phyloP scores from a whole-genome alignment of 2,329 filamentous ascomycete species.

The Aureobasidium namibiae region DNA sequence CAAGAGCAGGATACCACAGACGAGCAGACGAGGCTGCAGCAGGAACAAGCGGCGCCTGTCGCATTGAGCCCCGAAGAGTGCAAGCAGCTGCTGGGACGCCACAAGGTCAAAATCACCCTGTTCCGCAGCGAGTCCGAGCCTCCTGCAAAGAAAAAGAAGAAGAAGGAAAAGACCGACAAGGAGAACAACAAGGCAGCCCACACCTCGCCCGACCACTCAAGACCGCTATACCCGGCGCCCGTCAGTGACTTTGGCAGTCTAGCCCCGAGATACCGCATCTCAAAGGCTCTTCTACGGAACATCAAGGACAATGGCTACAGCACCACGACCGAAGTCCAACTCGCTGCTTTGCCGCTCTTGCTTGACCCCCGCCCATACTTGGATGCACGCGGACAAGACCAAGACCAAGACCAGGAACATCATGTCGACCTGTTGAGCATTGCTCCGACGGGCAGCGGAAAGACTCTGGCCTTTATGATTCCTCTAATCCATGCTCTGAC shows the following conservation, averaged over 20 bases:
- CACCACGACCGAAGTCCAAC: slow-evolving; percentile 86
- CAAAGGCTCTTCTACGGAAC: slow-evolving; percentile 66
- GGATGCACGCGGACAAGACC: slow-evolving; percentile 32
- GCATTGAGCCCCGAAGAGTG: slow-evolving; percentile 61
- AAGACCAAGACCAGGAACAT: slow-evolving; percentile 20
- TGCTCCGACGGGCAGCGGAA: slow-evolving; percentile 91
- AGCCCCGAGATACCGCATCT: slow-evolving; percentile 62
- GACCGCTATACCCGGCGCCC: slow-evolving; percentile 70
- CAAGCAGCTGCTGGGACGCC: slow-evolving; percentile 64
- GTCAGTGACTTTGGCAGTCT: slow-evolving; percentile 70
- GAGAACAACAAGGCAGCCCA: slow-evolving; percentile 29
- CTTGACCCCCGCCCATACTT: slow-evolving; percentile 32
- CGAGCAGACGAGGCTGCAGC: slow-evolving; percentile 10
- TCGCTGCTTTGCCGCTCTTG: slow-evolving; percentile 74
- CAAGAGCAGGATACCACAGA: not conserved
- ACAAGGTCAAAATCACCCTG: slow-evolving; percentile 77
- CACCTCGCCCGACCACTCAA: slow-evolving; percentile 35
- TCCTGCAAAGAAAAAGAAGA: slow-evolving; percentile 17
- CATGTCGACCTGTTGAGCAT: slow-evolving; percentile 71
- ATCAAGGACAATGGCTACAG: slow-evolving; percentile 76
- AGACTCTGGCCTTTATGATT: slow-evolving; percentile 88
- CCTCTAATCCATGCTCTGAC: slow-evolving; percentile 69
- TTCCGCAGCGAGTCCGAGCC: slow-evolving; percentile 38
- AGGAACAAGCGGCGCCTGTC: slow-evolving; percentile 8
- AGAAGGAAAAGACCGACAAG: slow-evolving; percentile 35